Conservation (phyloP, 2,329 filamentous ascomycete genomes). For the Dothideomycetes sp. region DNA sequence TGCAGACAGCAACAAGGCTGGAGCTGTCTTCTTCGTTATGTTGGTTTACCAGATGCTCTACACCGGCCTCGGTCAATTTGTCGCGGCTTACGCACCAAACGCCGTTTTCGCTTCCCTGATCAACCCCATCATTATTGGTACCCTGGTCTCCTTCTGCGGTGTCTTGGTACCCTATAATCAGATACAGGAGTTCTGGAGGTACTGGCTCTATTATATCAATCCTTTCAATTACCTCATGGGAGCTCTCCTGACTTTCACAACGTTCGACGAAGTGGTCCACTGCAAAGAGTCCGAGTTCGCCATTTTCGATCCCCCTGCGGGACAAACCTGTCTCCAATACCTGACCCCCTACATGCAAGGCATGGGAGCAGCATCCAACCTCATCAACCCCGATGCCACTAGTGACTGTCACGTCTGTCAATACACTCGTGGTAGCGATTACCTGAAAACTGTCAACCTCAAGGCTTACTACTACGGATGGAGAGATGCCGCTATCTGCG, state of each 20-base stretch:
- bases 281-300: constrained; percentile 31
- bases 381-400: constrained; percentile 52
- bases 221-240: constrained; percentile 38
- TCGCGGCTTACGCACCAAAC: constrained; percentile 37
- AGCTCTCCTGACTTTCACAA: constrained; percentile 30
- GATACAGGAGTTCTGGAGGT: constrained; percentile 28
- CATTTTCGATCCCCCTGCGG: constrained; percentile 39
- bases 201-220: constrained; percentile 31
- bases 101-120: constrained; percentile 38
- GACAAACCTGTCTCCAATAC: constrained; percentile 51
- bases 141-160: constrained; percentile 27
- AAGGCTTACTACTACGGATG: constrained; percentile 55
- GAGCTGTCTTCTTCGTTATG: constrained; percentile 36
- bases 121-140: constrained; percentile 30
- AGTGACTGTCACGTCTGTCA: constrained; percentile 52
- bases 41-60: constrained; percentile 52
- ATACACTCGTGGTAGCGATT: constrained; percentile 50
- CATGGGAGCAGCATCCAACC: constrained; percentile 36
- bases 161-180: constrained; percentile 28
- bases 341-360: constrained; percentile 43
- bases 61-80: constrained; percentile 47
- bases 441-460: constrained; percentile 51
- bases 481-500: constrained; percentile 54
- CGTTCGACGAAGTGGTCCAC: constrained; percentile 33
- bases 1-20: constrained; percentile 35